A percentile compares a stretch with the other conserved stretches of the same genome.
Conservation (phyloP, 495 filamentous ascomycete genomes). For the Aspergillus saccharolyticus region DNA sequence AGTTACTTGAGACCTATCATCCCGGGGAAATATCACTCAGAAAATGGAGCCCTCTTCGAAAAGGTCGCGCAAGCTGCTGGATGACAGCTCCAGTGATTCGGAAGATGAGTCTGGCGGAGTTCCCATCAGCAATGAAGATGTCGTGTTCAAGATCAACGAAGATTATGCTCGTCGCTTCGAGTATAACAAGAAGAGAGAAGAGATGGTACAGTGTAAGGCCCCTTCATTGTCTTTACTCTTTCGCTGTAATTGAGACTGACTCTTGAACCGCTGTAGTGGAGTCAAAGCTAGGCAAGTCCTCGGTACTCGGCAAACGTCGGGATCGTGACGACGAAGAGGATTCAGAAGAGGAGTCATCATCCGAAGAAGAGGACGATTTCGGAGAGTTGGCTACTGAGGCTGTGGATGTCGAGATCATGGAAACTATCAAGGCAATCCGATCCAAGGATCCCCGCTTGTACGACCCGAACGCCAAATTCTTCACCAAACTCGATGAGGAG, state of each 20-base stretch:
- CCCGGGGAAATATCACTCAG: too few species aligned
- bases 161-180: slow-evolving; percentile 88
- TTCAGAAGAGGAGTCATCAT: slow-evolving; percentile 53
- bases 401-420: slow-evolving; percentile 80
- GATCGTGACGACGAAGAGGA: slow-evolving; percentile 36
- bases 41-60: slow-evolving; percentile 46
- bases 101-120: slow-evolving; percentile 49
- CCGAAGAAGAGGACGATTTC: slow-evolving; percentile 85
- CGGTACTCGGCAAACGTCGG: slow-evolving; percentile 29
- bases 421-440: slow-evolving; percentile 78
- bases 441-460: slow-evolving; percentile 88
- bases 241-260: slow-evolving; percentile 10
- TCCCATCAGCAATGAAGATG: slow-evolving; percentile 29
- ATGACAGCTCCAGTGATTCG: slow-evolving; percentile 53
- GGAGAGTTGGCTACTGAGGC: slow-evolving; percentile 74
- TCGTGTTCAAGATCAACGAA: slow-evolving; percentile 75
- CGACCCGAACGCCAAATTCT: slow-evolving; percentile 74
- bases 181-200: slow-evolving; percentile 93
- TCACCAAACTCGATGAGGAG: slow-evolving; percentile 55
- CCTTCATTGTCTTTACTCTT: slow-evolving; percentile 1
- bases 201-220: slow-evolving; percentile 68
- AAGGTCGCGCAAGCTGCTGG: slow-evolving; percentile 41
- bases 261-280: slow-evolving; percentile 54
- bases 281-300: slow-evolving; percentile 67
- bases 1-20: not conserved